These are phyloP conservation scores for Colletotrichum sp. DNA, from an alignment of 2,329 filamentous ascomycete species.

Conservation along the genomic window DNA sequence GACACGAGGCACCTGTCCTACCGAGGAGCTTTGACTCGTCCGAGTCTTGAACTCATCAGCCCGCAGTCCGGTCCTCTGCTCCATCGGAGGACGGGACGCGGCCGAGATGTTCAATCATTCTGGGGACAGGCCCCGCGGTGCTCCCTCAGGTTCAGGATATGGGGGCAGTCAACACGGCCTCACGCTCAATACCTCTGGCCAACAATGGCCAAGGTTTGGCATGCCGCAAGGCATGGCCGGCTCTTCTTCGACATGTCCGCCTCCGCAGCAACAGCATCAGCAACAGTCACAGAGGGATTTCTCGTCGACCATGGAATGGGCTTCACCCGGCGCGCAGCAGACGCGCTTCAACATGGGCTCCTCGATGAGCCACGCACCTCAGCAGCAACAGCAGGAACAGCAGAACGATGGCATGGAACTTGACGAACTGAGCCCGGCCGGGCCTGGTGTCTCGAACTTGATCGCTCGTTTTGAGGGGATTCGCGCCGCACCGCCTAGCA, in stretches of 20 bases:
- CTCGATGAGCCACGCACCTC: background rate
- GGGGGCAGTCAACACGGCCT: conserved; percentile 8
- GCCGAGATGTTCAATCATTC: conserved; percentile 44
- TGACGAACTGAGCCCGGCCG: conserved; percentile 18
- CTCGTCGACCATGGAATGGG: conserved; percentile 41
- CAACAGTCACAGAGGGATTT: conserved; percentile 7
- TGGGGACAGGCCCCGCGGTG: conserved; percentile 34
- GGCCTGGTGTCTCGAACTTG: conserved; percentile 39
- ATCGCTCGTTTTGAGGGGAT: conserved; percentile 45
- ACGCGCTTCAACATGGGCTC: conserved; percentile 18
- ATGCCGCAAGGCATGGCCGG: conserved; percentile 29
- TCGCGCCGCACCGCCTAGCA: conserved; percentile 36
- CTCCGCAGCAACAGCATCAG: conserved; percentile 13
- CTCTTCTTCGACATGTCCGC: conserved; percentile 32
- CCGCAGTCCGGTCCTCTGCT: conserved; percentile 35
- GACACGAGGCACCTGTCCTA: conserved; percentile 32
- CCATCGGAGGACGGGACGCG: conserved; percentile 33
- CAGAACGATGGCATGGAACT: conserved; percentile 22
- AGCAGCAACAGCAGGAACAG: background rate
- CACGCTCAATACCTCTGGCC: conserved; percentile 34
- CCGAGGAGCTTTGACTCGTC: conserved; percentile 42
- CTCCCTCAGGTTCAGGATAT: conserved; percentile 26
- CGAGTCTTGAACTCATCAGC: conserved; percentile 40
- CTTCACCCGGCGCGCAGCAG: conserved; percentile 33
- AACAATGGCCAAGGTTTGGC: conserved; percentile 37